Conservation (phyloP, 495 filamentous ascomycete species). For the Neurospora sp. region DNA sequence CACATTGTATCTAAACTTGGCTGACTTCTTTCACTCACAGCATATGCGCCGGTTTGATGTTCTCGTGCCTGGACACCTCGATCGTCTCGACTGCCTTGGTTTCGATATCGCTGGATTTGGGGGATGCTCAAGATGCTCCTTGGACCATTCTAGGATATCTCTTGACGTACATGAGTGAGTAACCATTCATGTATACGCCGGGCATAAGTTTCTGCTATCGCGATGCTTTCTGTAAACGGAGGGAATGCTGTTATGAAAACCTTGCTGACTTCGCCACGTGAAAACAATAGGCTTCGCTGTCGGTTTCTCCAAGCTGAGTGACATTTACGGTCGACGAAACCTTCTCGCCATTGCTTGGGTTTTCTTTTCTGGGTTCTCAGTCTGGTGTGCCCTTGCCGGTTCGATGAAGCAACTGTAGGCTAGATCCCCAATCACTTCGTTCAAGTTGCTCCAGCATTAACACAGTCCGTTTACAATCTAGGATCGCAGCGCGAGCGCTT, state of each 20-base stretch:
- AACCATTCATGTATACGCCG: neutral
- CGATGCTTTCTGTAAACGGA: neutral
- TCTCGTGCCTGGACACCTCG: conserved; percentile 51
- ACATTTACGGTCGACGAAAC: conserved; percentile 47
- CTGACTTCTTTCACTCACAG: conserved; percentile 18
- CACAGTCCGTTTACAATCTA: conserved; percentile 11
- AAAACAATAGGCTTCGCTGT: conserved; percentile 39
- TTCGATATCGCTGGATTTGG: conserved; percentile 44
- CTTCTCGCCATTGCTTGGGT: conserved; percentile 38
- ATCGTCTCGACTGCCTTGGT: conserved; percentile 55
- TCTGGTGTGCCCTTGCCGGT: conserved; percentile 44
- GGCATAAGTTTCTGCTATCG: neutral
- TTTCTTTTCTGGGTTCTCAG: conserved; percentile 44
- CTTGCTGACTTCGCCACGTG: neutral
- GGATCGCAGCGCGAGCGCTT: conserved; percentile 48
- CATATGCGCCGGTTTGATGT: conserved; percentile 44
- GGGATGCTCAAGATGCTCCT: conserved; percentile 40
- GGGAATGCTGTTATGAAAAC: neutral
- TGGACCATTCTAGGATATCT: conserved; percentile 54
- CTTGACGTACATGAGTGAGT: conserved; percentile 47
- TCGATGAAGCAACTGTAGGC: conserved; percentile 45
- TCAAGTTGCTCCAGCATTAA: neutral
- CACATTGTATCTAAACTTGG: neutral
- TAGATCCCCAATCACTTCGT: neutral
- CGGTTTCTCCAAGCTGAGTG: conserved; percentile 49